These are phyloP conservation scores for Thecamonas trahens DNA, from an alignment of 78 protist genomes.

Conservation along the genomic window DNA sequence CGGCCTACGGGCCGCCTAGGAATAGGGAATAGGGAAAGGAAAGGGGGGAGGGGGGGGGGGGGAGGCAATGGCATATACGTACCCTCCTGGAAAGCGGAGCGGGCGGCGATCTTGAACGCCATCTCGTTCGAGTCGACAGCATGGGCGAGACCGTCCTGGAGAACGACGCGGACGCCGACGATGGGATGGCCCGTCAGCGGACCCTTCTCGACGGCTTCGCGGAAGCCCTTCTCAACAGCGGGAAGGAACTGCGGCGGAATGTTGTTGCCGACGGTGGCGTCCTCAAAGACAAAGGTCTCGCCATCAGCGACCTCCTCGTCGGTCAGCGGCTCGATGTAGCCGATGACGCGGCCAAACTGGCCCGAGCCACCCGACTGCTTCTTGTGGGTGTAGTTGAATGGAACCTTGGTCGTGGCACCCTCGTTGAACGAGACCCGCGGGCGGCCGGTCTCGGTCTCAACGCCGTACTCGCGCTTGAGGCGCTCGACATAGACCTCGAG, in stretches of 20 bases:
- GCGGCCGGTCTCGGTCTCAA: slow-evolving; percentile 41
- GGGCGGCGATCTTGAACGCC: slow-evolving; percentile 82
- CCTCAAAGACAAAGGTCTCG: slow-evolving; percentile 54
- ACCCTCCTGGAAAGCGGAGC: slow-evolving; percentile 36
- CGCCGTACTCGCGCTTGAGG: slow-evolving; percentile 69
- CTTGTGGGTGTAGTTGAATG: slow-evolving; percentile 80
- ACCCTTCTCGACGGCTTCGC: slow-evolving; percentile 61
- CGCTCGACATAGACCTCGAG: slow-evolving; percentile 86
- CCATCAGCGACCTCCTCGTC: slow-evolving; percentile 19
- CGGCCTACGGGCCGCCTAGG: too few species aligned
- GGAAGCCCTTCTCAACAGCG: slow-evolving; percentile 62
- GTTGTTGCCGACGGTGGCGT: slow-evolving; percentile 63
- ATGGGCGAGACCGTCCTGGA: slow-evolving; percentile 22
- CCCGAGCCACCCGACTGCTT: slow-evolving; percentile 95
- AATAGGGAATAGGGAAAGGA: too few species aligned
- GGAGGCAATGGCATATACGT: background rate
- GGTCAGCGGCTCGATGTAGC: slow-evolving; percentile 65
- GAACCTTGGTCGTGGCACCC: slow-evolving; percentile 34
- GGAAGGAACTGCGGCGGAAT: slow-evolving; percentile 81
- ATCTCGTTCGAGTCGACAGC: slow-evolving; percentile 88
- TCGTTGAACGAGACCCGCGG: slow-evolving; percentile 88
- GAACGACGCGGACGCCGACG: slow-evolving; percentile 46
- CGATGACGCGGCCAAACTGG: slow-evolving; percentile 84
- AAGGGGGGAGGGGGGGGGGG: too few species aligned
- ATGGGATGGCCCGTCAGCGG: slow-evolving; percentile 75